These are phyloP conservation scores for Xylaria sp. DNA, from an alignment of 2,329 filamentous ascomycete genomes.

Conservation along the genomic window DNA sequence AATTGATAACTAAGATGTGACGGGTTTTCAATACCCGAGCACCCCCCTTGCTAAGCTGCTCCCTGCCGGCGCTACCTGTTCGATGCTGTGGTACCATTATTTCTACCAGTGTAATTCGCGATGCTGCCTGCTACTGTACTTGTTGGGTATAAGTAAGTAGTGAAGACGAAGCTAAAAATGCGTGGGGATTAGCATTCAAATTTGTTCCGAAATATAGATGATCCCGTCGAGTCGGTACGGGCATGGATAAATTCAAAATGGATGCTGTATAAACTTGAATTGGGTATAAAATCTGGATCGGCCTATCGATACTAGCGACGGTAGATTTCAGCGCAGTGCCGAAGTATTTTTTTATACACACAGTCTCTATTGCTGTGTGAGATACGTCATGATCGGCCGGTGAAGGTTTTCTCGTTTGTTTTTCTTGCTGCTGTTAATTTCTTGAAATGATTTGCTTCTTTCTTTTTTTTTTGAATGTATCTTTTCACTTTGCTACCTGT, in stretches of 20 bases:
- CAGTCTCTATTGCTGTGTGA: neutral
- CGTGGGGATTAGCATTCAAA: neutral
- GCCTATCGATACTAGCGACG: neutral
- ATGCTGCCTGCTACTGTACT: neutral
- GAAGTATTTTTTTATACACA: neutral
- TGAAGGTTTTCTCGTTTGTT: neutral
- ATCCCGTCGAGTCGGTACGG: neutral
- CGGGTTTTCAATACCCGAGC: constrained; percentile 10
- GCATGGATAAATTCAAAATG: neutral
- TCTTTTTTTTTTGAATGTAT: neutral
- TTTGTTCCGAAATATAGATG: neutral
- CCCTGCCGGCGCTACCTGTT: constrained; percentile 1
- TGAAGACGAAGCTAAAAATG: neutral
- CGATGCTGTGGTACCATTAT: neutral
- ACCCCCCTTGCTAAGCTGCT: neutral
- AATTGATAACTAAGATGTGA: constrained; percentile 22
- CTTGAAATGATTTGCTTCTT: neutral
- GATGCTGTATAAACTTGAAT: neutral
- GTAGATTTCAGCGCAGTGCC: neutral
- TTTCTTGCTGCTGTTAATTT: neutral
- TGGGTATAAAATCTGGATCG: too few species aligned
- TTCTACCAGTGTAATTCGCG: neutral
- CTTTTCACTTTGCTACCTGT: neutral
- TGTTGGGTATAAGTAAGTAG: neutral
- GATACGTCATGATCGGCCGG: neutral